Base-by-base conservation (phyloP, 495 filamentous ascomycete species). In the Neurospora cerealis region DNA sequence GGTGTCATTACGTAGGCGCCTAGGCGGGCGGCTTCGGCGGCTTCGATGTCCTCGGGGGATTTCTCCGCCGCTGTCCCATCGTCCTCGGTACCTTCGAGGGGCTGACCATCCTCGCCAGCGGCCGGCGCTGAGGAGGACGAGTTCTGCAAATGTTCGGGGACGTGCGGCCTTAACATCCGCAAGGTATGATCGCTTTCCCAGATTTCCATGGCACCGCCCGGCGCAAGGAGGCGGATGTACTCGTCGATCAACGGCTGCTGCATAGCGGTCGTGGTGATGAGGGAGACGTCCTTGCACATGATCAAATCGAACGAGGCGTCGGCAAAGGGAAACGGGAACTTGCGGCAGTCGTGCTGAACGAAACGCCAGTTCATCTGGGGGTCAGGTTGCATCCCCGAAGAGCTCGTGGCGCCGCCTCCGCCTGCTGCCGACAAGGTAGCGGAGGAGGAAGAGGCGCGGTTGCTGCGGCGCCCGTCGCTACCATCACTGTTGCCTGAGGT, bases 291-390 rank as follows among this genome's bases (percentile, higher is more conserved):
- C 80, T 97, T 97, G 72, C 94, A 88, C 84, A 97, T 93, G 72
- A 98, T 89, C 28, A 97, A 87, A 78, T 97, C 94, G 80, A 97
- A 98, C 80, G 93, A 92, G 32, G 87, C 89, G 74, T 95, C 92
- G 6, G 89, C 86, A 73, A 97, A 95, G 3, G 95, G 95, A 62
- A 95, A 84, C 4, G 93, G 92, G 0, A 87, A 78, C 74, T 87
- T 88, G 71, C 93, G 91, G 72, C 96, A 77, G 81, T 97, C 93
- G 79, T 96, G 93, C 81, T 93, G 93, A 69, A 96, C 89, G 77
- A 96, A 97, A 19, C 88, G 88, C 93, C 93, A 97, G 76, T 91
- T 90, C 83, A 97, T 90, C 48, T 92, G 91, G 76, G 91, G 89
- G 75, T 91, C 83, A 0, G 85, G 84, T 21, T 79, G 73, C 34